A percentile compares a stretch with the other conserved stretches of the same genome.
Evolutionary conservation across 2,329 filamentous ascomycete genomes (phyloP).

Genomic region (Paecilomyces niveus): DNA sequence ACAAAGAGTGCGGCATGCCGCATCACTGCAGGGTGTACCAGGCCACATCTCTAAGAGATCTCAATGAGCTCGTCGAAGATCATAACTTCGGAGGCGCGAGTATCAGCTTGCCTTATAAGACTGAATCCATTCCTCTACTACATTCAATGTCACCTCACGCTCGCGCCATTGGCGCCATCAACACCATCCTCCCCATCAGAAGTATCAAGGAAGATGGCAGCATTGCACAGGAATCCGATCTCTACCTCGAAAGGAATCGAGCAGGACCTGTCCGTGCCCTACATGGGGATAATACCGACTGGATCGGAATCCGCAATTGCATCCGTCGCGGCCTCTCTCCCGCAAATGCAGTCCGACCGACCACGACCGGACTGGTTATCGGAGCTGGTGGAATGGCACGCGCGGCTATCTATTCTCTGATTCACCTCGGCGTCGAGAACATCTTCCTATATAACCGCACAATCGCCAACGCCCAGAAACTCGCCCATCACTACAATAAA

Average conservation of each 20-base stretch:
- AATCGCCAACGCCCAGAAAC: constrained; percentile 8
- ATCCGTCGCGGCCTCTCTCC: constrained; percentile 14
- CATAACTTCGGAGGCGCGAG: constrained; percentile 65
- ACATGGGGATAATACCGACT: constrained; percentile 39
- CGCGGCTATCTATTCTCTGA: constrained; percentile 20
- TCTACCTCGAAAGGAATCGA: constrained; percentile 26
- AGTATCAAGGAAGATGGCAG: constrained; percentile 21
- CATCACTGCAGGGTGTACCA: constrained; percentile 62
- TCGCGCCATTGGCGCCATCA: constrained; percentile 66
- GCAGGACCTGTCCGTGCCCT: constrained; percentile 23
- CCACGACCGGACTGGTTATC: constrained; percentile 17
- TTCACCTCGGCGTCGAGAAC: constrained; percentile 14
- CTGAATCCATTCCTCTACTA: constrained; percentile 59
- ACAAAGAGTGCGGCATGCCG: constrained; percentile 59
- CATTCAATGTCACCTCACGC: constrained; percentile 65
- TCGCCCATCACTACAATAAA: constrained; percentile 12
- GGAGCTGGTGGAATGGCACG: constrained; percentile 37
- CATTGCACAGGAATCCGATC: constrained; percentile 31
- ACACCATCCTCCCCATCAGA: constrained; percentile 67
- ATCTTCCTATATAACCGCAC: constrained; percentile 23
- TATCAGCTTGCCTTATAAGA: constrained; percentile 67
- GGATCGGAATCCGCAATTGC: constrained; percentile 34
- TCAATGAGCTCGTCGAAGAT: constrained; percentile 59
- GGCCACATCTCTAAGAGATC: constrained; percentile 53
- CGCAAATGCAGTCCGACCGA: constrained; percentile 20